Percentiles rank a stretch among this genome's conserved stretches.
phyloP scores from a whole-genome alignment of 129 eudicot species.

The Flaveria sonorensis region DNA sequence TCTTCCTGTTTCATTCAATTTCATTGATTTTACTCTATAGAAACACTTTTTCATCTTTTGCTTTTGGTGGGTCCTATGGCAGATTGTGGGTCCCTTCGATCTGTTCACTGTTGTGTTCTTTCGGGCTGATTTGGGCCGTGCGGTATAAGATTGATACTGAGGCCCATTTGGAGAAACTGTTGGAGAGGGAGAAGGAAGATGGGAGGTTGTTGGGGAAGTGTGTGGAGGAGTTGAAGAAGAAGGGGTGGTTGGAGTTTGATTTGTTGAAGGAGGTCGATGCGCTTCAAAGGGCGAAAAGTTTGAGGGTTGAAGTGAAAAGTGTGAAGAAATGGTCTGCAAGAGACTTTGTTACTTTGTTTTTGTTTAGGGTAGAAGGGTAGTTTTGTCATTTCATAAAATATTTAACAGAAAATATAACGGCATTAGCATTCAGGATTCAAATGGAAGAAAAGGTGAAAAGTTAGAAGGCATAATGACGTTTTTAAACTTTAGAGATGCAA shows the following conservation, averaged over 20 bases:
- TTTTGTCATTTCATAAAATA: too few relatives aligned
- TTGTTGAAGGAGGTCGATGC: slow-evolving; percentile 93
- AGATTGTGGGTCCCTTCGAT: slow-evolving; percentile 80
- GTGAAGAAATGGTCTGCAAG: slow-evolving; percentile 79
- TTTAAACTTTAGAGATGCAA: too few relatives aligned
- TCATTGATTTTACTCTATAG: slow-evolving; percentile 62
- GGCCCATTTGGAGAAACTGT: slow-evolving; percentile 63
- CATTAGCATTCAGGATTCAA: too few relatives aligned
- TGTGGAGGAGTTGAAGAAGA: slow-evolving; percentile 83
- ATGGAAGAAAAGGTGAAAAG: too few relatives aligned
- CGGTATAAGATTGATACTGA: slow-evolving; percentile 76
- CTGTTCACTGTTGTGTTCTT: slow-evolving; percentile 61
- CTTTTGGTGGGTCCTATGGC: slow-evolving; percentile 27
- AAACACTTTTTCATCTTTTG: slow-evolving; percentile 29
- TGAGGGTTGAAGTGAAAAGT: slow-evolving; percentile 59
- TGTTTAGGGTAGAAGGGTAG: too few relatives aligned
- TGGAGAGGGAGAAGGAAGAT: slow-evolving; percentile 88
- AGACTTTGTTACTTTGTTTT: slow-evolving; percentile 73
- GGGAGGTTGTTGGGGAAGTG: slow-evolving; percentile 72
- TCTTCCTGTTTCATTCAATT: slow-evolving; percentile 83
- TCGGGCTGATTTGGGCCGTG: slow-evolving; percentile 83
- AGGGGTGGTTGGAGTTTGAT: slow-evolving; percentile 89
- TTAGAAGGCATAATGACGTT: too few relatives aligned
- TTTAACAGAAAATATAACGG: too few relatives aligned
- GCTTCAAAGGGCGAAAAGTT: slow-evolving; percentile 76